These are phyloP conservation scores for Wickerhamomyces chaumierensis DNA, from an alignment of 805 yeast species.

Conservation along the genomic window DNA sequence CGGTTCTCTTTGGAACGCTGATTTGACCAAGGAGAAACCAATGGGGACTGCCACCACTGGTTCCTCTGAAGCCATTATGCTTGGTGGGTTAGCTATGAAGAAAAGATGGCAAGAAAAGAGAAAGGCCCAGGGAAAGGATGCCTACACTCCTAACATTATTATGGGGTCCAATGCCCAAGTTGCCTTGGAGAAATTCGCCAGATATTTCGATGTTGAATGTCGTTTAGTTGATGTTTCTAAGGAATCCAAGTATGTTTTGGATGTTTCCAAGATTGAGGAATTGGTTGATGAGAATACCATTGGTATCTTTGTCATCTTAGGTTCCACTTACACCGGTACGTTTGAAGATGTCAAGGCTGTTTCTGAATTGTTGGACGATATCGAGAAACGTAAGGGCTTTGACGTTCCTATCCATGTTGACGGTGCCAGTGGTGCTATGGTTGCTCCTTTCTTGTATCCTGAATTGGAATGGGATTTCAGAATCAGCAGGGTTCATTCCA, in stretches of 20 bases:
- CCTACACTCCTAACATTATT: slow-evolving; percentile 65
- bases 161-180: slow-evolving; percentile 94
- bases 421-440: slow-evolving; percentile 86
- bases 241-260: slow-evolving; percentile 54
- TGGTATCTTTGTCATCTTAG: slow-evolving; percentile 80
- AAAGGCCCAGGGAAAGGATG: slow-evolving; percentile 45
- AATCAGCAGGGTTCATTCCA: slow-evolving; percentile 64
- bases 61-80: slow-evolving; percentile 86
- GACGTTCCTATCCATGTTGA: slow-evolving; percentile 83
- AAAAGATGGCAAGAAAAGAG: slow-evolving; percentile 73
- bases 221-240: slow-evolving; percentile 58
- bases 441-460: slow-evolving; percentile 78
- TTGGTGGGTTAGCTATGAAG: slow-evolving; percentile 90
- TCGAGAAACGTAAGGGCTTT: slow-evolving; percentile 53
- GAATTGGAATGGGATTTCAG: slow-evolving; percentile 77
- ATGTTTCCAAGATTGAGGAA: slow-evolving; percentile 45
- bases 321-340: slow-evolving; percentile 90
- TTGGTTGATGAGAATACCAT: slow-evolving; percentile 83
- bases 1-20: slow-evolving; percentile 75
- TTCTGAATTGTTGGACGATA: slow-evolving; percentile 52
- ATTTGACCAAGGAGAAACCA: slow-evolving; percentile 30
- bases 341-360: slow-evolving; percentile 68
- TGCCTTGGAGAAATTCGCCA: slow-evolving; percentile 86
- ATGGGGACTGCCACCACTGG: slow-evolving; percentile 92
- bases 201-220: slow-evolving; percentile 87